Evolutionary conservation across 2,329 filamentous ascomycete genomes (phyloP), one percentile per base, ranked within the genome.

Genomic region (Sphaerostilbella broomeana): DNA sequence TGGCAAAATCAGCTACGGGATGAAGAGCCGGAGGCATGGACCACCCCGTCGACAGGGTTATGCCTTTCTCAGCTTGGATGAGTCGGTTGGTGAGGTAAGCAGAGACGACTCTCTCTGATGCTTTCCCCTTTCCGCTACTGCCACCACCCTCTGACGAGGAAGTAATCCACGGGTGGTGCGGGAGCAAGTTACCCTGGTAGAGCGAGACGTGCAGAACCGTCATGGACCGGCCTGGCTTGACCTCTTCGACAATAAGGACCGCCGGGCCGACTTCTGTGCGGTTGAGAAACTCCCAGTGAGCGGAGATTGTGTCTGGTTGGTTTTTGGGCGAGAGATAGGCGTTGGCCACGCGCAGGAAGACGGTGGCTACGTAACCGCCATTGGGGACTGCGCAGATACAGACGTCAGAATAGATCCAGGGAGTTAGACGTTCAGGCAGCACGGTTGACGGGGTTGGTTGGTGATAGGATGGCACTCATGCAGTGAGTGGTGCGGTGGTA

Each of bases 311-410:
- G 46, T 68, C 59, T 1, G 59, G 53, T 28, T 68, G 66, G 13
- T 52, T 47, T 3, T 53, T 52, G 2, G 50, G 35, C 12, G 46
- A 34, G 12, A 68, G 55, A 41, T 69, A 63, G 3, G 47, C 42
- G 10, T 47, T 52, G 6, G 60, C 60, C 3, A 58, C 61, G 4
- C 54, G 48, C 26, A 69, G 51, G 34, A 72, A 57, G 33, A 63
- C 56, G 12, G 61, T 57, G 4, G 66, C 61, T 2, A 68, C 59
- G 40, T 69, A 72, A 27, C 68, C 68, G 43, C 68, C 68, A 40
- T 72, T 67, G 3, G 68, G 67, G 11, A 70, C 62, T 64, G 44
- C 19, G n/a, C n/a, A n/a, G n/a, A n/a, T n/a, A n/a, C n/a, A n/a
- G n/a, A n/a, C n/a, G n/a, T n/a, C n/a, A n/a, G n/a, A n/a, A n/a